Evolutionary conservation across 2,329 filamentous ascomycete genomes (phyloP).

Genomic region (Aspergillus fijiensis): DNA sequence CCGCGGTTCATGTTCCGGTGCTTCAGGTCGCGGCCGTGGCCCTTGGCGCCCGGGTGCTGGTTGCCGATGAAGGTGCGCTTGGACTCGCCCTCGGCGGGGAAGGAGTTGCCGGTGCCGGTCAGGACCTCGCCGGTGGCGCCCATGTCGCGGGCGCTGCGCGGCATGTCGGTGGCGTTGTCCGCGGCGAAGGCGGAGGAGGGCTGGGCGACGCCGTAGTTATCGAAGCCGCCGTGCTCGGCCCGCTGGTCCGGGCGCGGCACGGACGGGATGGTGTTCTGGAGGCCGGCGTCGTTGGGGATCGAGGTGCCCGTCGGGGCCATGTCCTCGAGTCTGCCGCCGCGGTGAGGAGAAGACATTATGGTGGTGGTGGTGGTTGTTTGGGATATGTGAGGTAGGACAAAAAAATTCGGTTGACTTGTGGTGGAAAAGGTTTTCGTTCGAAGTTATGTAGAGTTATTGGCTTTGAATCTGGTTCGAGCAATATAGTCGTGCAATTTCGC

Average conservation of each 20-base stretch:
- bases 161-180: constrained; percentile 51
- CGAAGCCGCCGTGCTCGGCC: constrained; percentile 30
- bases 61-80: constrained; percentile 32
- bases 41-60: constrained; percentile 40
- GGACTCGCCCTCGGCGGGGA: constrained; percentile 39
- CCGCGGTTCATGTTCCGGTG: constrained; percentile 39
- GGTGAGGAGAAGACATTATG: constrained; percentile 25
- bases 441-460: background rate
- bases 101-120: constrained; percentile 42
- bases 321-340: constrained; percentile 40
- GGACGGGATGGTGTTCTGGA: constrained; percentile 48
- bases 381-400: background rate
- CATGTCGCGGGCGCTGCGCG: constrained; percentile 38
- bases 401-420: fast-evolving
- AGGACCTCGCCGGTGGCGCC: constrained; percentile 39
- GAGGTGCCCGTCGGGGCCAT: constrained; percentile 41
- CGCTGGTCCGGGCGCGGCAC: constrained; percentile 50
- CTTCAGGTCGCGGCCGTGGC: constrained; percentile 40
- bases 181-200: constrained; percentile 44
- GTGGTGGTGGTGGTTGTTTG: background rate
- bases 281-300: constrained; percentile 49
- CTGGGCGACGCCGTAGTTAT: constrained; percentile 39
- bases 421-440: background rate
- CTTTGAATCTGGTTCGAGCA: background rate
- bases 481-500: background rate